Percentiles rank a stretch among this genome's conserved stretches.
phyloP scores from a whole-genome alignment of 1,139 yeast genomes.

The Zygosaccharomyces pseudobailii region DNA sequence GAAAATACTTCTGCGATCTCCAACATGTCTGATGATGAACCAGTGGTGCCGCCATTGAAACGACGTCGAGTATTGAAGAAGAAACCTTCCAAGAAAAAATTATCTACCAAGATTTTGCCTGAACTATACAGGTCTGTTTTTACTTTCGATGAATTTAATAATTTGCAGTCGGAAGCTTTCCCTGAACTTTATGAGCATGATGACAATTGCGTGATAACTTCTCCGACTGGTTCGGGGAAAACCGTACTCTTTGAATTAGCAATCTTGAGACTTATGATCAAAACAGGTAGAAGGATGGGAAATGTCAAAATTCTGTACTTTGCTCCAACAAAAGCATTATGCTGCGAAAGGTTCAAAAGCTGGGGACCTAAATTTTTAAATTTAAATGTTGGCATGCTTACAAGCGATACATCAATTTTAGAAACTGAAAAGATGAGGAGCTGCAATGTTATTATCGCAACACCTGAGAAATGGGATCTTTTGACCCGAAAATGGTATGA shows the following conservation, averaged over 20 bases:
- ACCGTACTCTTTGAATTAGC: constrained; percentile 53
- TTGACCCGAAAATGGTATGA: constrained; percentile 49
- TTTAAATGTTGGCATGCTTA: constrained; percentile 43
- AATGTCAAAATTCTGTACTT: constrained; percentile 43
- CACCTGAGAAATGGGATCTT: constrained; percentile 58
- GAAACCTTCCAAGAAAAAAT: not conserved
- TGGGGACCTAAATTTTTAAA: constrained; percentile 43
- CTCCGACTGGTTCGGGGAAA: constrained; percentile 59
- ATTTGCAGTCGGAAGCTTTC: constrained; percentile 48
- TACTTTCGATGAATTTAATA: constrained; percentile 40
- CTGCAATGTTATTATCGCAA: constrained; percentile 46
- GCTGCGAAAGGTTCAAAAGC: constrained; percentile 41
- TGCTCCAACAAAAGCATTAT: constrained; percentile 53
- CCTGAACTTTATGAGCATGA: constrained; percentile 34
- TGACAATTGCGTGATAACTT: constrained; percentile 45
- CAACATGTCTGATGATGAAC: not conserved
- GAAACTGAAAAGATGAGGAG: constrained; percentile 42
- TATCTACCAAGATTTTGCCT: constrained; percentile 22
- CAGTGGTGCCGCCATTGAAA: not conserved
- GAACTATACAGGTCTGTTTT: constrained; percentile 35
- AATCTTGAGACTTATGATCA: constrained; percentile 37
- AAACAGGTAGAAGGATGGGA: constrained; percentile 10
- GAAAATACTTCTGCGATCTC: not conserved
- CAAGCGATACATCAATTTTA: constrained; percentile 43
- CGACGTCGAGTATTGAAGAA: constrained; percentile 7